Base-by-base conservation (phyloP, 2,329 filamentous ascomycete species). In the Leptographium lundbergii region DNA sequence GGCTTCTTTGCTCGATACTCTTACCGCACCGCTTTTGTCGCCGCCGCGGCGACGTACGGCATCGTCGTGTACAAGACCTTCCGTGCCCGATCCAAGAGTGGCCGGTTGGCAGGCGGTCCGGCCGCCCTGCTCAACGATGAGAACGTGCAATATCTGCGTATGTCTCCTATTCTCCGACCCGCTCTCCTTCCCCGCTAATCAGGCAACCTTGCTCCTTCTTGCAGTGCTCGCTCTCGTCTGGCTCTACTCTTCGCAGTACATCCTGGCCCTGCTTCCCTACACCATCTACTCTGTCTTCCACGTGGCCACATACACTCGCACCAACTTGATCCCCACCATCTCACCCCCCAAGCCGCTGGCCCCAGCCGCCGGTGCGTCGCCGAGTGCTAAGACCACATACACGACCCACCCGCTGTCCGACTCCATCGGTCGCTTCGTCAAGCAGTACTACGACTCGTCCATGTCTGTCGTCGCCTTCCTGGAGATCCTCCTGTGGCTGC, bases 31-130 rank as follows among this genome's bases (percentile, higher is more conserved):
- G 89, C 91, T 60, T 99, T 99, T 72, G 66, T 96, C 66, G 86
- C 91, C 3, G 94, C 94, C 6, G 90, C 91, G 54, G 83, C 85
- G 56, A 97, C 94, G 13, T 99, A 99, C 73, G 92, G 94, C 65
- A 97, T 99, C 65, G 94, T 99, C 56, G 92, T 99, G 63, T 97
- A 96, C 81, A 99, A 99, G 83, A 91, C 90, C 60, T 89, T 91
- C 78, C 86, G 91, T 65, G 89, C 91, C 66, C 87, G 90, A 65
- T 81, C 88, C 67, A 88, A 89, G 80, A 79, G 45, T 14, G 63
- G 63, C 59, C 60, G 61, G 78, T 62, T 75, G 24, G 57, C 60
- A 1, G 61, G 71, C 57, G 82, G 87, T 60, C 72, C 80, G 55
- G 58, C 92, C 61, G 81, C 85, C 62, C 77, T 96, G 65, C 77